Base-by-base conservation (phyloP, 371 early-diverging fungal genomes). In the Mucor racemosus region DNA sequence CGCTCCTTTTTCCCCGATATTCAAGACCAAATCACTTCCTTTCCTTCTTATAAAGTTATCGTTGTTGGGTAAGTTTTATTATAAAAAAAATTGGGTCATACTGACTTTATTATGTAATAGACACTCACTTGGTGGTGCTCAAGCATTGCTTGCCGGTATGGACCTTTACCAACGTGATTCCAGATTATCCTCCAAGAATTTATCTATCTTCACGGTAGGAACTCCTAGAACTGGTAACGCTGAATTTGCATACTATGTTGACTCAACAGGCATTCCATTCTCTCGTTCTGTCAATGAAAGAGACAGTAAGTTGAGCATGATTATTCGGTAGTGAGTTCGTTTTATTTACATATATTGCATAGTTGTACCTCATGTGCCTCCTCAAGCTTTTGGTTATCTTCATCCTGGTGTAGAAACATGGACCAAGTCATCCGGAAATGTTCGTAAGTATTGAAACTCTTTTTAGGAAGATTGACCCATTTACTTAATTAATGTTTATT, bases 61-160 rank as follows among this genome's bases (percentile, higher is more conserved):
- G 48, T 69, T 14, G 48, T 62, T 50, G 69, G 67, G 67, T 67
- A 67, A 62, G 44, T 13, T 7, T 9, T 26, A 26, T 26, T 26
- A 26, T 3, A 26, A 8, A 59, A n/a, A n/a, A n/a, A n/a, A n/a
- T n/a, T n/a, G n/a, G n/a, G n/a, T n/a, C n/a, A n/a, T n/a, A 17
- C 4, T 7, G 46, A 7, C 31, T n/a, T 9, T 35, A 8, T 34
- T 7, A 15, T 21, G 14, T 11, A 7, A 5, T 46, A 71, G 69
- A 10, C 74, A 71, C 21, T 75, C 75, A 7, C 58, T 75, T 21
- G 75, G 75, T 57, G 75, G 54, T 41, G 69, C 69, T 33, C 58
- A 68, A 41, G 75, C 75, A 21, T 58, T 68, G 31, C 34, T 75
- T 48, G 72, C 63, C 39, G 69, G 66, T 21, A n/a, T 72, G 42